phyloP scores from a whole-genome alignment of 805 yeast species.

The Kodamaea fukazawae region DNA sequence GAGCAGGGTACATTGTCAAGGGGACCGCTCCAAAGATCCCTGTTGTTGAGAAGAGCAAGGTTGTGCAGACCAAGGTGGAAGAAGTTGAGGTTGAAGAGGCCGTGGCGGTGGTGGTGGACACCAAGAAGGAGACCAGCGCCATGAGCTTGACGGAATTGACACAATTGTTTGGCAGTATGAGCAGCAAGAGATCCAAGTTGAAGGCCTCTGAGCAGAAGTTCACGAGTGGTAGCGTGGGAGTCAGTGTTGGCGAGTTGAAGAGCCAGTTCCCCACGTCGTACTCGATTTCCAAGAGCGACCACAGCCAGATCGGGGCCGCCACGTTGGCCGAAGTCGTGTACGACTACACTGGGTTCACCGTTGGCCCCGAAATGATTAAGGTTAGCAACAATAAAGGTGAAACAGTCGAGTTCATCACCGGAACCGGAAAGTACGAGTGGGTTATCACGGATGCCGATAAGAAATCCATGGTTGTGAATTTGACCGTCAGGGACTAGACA shows the following conservation, averaged over 20 bases:
- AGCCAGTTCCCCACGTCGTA: conserved; percentile 26
- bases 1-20: conserved; percentile 64
- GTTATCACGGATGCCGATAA: conserved; percentile 28
- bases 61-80: conserved; percentile 8
- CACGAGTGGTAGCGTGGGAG: conserved; percentile 18
- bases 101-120: background rate
- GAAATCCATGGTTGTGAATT: conserved; percentile 15
- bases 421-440: conserved; percentile 28
- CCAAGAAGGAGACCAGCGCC: conserved; percentile 16
- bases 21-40: conserved; percentile 39
- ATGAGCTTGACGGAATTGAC: conserved; percentile 41
- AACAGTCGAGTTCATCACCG: conserved; percentile 17
- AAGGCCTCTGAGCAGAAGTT: conserved; percentile 11
- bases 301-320: conserved; percentile 27
- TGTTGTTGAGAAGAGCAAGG: conserved; percentile 28
- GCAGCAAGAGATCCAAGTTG: conserved; percentile 5
- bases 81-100: conserved; percentile 2
- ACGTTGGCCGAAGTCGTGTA: conserved; percentile 23
- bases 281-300: conserved; percentile 16
- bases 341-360: conserved; percentile 31
- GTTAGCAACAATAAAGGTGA: conserved; percentile 11
- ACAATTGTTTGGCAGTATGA: conserved; percentile 30
- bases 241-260: conserved; percentile 31
- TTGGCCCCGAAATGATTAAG: conserved; percentile 25
- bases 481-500: conserved; percentile 13